Base-by-base conservation (phyloP, 2,329 filamentous ascomycete species). In the Colletotrichum plurivorum region DNA sequence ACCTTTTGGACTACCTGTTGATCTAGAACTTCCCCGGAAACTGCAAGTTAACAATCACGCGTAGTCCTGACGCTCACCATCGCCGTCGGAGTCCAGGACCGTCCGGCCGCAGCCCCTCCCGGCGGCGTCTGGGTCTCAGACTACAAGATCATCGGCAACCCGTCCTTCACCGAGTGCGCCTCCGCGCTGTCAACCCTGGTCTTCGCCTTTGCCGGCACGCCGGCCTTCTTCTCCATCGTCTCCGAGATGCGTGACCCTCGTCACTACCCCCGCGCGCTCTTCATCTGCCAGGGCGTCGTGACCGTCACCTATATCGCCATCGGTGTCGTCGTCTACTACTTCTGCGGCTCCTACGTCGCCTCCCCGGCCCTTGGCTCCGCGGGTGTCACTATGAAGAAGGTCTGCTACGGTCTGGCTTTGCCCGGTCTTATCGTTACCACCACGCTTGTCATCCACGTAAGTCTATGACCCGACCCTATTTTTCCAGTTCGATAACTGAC, bases 91-190 rank as follows among this genome's bases (percentile, higher is more conserved):
- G 43, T 78, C 5, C 76, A 79, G 66, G 74, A 77, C 5, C 71
- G 72, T 0, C 78, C 75, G 4, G 72, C 74, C 5, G 65, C 73
- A 8, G 76, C 76, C 1, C 74, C 75, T 10, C 58, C 58, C 2
- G 60, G 63, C 0, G 73, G 65, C 2, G 49, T 56, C 8, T 78
- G 76, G 76, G 25, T 63, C 1, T 75, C 76, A 10, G 75, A 78
- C 70, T 79, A 73, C 64, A 69, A 84, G 67, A 85, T 89, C 76
- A 83, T 89, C 76, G 89, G 87, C 81, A 89, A 88, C 80, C 87
- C 87, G 48, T 87, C 87, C 27, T 80, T 86, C 16, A 83, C 87
- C 10, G 81, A 84, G 64, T 81, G 86, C 3, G 86, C 79, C 15
- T 71, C 78, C 2, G 77, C 79, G 12, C 57, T 79, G 18, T 77